Evolutionary conservation across 345 rosid species (phyloP).

Genomic region (Brassica rapa): DNA sequence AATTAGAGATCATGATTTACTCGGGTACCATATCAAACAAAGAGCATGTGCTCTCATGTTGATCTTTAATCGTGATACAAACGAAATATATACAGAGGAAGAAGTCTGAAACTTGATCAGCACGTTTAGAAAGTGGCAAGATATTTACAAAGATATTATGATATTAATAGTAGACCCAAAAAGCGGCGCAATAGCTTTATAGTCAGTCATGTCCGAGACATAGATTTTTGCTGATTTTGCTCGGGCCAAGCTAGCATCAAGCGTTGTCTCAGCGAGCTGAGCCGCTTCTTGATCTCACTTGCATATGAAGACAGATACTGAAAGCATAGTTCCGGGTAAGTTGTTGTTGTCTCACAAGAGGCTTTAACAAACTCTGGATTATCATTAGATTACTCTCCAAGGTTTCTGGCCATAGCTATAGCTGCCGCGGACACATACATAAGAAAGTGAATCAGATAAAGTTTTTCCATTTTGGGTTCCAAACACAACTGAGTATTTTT

Average conservation of each 20-base stretch:
- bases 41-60: no score
- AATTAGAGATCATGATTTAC: no score
- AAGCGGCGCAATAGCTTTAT: slow-evolving; percentile 28
- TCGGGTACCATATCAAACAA: no score
- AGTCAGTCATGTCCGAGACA: slow-evolving; percentile 52
- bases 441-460: slow-evolving; percentile 31
- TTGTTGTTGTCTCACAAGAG: slow-evolving; percentile 59
- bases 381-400: slow-evolving; percentile 29
- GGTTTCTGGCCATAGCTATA: slow-evolving; percentile 40
- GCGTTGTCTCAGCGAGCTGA: slow-evolving; percentile 67
- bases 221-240: slow-evolving; percentile 62
- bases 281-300: slow-evolving; percentile 58
- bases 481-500: background rate
- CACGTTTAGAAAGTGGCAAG: no score
- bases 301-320: slow-evolving; percentile 65
- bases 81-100: no score
- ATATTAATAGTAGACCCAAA: no score
- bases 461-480: slow-evolving; percentile 29
- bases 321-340: slow-evolving; percentile 64
- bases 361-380: slow-evolving; percentile 51
- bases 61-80: no score
- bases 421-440: slow-evolving; percentile 27
- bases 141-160: no score
- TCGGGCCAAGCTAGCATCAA: slow-evolving; percentile 61
- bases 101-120: no score